Conservation (phyloP, 257 asterid genomes). For the Penstemon eatonii region DNA sequence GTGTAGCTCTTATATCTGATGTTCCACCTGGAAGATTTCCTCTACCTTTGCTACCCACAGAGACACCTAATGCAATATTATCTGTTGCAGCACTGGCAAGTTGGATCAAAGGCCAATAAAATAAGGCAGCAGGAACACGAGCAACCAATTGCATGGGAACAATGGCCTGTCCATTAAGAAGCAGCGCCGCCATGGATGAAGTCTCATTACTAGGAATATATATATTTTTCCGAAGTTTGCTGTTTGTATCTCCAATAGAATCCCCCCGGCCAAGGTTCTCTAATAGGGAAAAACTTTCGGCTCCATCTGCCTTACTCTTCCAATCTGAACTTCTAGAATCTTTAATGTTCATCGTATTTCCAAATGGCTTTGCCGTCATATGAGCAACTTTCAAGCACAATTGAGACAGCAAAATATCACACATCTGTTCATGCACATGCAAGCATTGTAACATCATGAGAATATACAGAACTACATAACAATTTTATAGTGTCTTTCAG, state of each 20-base stretch:
- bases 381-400: constrained; percentile 81
- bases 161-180: constrained; percentile 92
- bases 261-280: constrained; percentile 48
- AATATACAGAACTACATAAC: constrained; percentile 11
- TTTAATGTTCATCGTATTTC: constrained; percentile 51
- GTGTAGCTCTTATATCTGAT: constrained; percentile 96
- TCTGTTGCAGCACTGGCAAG: constrained; percentile 98
- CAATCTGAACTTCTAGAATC: constrained; percentile 53
- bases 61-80: constrained; percentile 96
- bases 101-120: constrained; percentile 98
- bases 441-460: constrained; percentile 26
- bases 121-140: constrained; percentile 96
- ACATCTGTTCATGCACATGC: constrained; percentile 65
- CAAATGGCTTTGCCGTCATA: constrained; percentile 44
- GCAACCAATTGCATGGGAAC: constrained; percentile 99
- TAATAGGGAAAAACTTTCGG: constrained; percentile 39
- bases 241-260: constrained; percentile 49
- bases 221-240: constrained; percentile 44
- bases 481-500: constrained; percentile 3
- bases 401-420: constrained; percentile 93
- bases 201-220: constrained; percentile 54
- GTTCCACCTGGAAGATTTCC: constrained; percentile 99
- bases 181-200: constrained; percentile 91
- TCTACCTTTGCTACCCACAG: constrained; percentile 99
- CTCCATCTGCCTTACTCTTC: constrained; percentile 51